A percentile compares a stretch with the other conserved stretches of the same genome.
Conservation (phyloP, 139 green algal species). For the Chlamydomonas sp. region DNA sequence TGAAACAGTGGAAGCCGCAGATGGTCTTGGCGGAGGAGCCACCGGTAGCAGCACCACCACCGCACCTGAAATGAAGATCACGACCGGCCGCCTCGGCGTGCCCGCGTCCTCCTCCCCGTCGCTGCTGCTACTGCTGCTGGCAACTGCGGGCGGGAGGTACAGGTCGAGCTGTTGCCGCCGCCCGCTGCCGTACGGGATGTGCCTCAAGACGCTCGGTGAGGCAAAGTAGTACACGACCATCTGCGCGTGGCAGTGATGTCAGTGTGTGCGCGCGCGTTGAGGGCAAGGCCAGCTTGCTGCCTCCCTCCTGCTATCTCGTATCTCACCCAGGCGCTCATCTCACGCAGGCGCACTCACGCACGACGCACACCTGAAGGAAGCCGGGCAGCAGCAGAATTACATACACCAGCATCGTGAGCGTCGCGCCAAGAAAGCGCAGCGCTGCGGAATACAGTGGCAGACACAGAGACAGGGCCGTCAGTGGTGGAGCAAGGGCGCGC, state of each 20-base stretch:
- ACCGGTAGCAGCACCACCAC: too few species aligned
- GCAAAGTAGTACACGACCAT: slow-evolving; percentile 78
- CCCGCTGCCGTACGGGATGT: slow-evolving; percentile 63
- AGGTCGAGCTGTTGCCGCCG: slow-evolving; percentile 76
- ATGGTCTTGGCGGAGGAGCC: too few species aligned
- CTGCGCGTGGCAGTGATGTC: slow-evolving; percentile 20
- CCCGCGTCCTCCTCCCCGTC: too few species aligned
- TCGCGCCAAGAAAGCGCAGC: too few species aligned
- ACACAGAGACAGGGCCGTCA: too few species aligned
- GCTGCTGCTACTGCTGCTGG: neutral
- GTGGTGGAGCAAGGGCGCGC: too few species aligned
- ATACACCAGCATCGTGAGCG: slow-evolving; percentile 46
- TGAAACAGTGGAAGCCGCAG: too few species aligned
- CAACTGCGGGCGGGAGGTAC: slow-evolving; percentile 54
- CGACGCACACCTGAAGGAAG: slow-evolving; percentile 42
- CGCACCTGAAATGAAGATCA: too few species aligned
- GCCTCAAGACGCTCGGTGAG: slow-evolving; percentile 52
- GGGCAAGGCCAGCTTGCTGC: too few species aligned
- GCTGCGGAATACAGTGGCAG: too few species aligned
- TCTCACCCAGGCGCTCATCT: neutral
- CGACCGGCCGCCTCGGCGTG: too few species aligned
- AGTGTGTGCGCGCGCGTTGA: neutral
- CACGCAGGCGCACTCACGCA: neutral
- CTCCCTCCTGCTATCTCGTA: too few species aligned
- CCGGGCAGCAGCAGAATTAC: slow-evolving; percentile 46